These are phyloP conservation scores for Umbelopsis sp. DNA, from an alignment of 371 early-diverging fungal species.

Conservation along the genomic window DNA sequence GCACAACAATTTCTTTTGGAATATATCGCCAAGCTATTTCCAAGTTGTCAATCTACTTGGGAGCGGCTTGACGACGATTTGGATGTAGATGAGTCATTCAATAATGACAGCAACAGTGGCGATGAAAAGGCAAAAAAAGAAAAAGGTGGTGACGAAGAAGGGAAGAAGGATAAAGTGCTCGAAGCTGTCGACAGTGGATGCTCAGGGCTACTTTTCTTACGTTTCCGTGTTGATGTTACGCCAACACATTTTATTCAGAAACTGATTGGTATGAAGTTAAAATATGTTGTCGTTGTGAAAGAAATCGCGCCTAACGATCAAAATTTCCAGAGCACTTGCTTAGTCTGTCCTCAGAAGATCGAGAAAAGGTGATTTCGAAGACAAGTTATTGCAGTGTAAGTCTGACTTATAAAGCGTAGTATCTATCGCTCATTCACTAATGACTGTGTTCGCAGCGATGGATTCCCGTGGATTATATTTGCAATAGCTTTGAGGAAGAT, in stretches of 20 bases:
- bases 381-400: slow-evolving; percentile 43
- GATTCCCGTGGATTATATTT: slow-evolving; percentile 57
- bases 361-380: slow-evolving; percentile 29
- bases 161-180: slow-evolving; percentile 45
- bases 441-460: slow-evolving; percentile 36
- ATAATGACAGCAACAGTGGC: slow-evolving; percentile 26
- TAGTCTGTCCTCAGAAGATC: slow-evolving; percentile 32
- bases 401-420: not conserved
- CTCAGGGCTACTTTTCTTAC: slow-evolving; percentile 54
- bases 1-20: slow-evolving; percentile 44
- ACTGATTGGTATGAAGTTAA: slow-evolving; percentile 41
- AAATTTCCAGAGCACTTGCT: slow-evolving; percentile 30
- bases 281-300: not conserved
- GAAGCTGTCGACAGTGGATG: slow-evolving; percentile 62
- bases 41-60: slow-evolving; percentile 47
- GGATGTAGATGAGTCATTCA: slow-evolving; percentile 39
- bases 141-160: slow-evolving; percentile 21
- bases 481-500: slow-evolving; percentile 48
- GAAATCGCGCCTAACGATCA: not conserved
- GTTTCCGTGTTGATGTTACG: slow-evolving; percentile 53
- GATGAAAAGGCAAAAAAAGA: slow-evolving; percentile 28
- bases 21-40: slow-evolving; percentile 44
- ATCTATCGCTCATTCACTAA: not conserved
- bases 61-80: slow-evolving; percentile 43
- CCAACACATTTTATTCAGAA: slow-evolving; percentile 47